Evolutionary conservation across 2,329 filamentous ascomycete genomes (phyloP).

Genomic region (Fusarium tuaranense): DNA sequence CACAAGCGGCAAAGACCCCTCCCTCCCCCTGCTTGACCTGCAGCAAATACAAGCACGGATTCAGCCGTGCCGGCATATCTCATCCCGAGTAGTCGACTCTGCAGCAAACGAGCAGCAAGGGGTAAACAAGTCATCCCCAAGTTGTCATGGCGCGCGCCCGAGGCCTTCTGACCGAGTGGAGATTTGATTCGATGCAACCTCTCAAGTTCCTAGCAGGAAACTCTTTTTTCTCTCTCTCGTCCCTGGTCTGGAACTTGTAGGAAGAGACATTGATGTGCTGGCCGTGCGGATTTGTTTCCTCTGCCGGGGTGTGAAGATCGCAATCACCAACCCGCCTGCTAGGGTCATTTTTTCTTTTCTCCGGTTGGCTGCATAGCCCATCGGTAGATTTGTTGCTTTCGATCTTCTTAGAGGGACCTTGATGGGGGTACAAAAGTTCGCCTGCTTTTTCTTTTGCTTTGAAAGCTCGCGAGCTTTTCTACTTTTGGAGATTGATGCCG

Average conservation of each 20-base stretch:
- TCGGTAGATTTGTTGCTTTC: neutral
- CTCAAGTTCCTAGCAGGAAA: neutral
- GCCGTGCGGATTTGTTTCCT: conserved; percentile 12
- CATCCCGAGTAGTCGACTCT: conserved; percentile 6
- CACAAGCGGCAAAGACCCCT: neutral
- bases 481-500: conserved; percentile 1
- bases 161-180: conserved; percentile 10
- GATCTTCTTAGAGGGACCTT: neutral
- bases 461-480: conserved; percentile 1
- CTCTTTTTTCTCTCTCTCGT: neutral
- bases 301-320: conserved; percentile 36
- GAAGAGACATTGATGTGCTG: conserved; percentile 17
- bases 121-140: neutral
- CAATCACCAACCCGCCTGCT: conserved; percentile 32
- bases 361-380: conserved; percentile 13
- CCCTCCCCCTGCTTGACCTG: neutral
- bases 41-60: neutral
- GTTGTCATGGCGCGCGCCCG: conserved; percentile 5
- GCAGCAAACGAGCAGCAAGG: neutral
- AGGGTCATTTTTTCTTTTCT: conserved; percentile 27
- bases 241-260: conserved; percentile 8
- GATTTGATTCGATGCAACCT: neutral
- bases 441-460: neutral
- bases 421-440: neutral
- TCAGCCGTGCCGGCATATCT: conserved; percentile 4